These are phyloP conservation scores for Ganoderma leucocontextum DNA, from an alignment of 1,284 basidiomycete species.

Conservation along the genomic window DNA sequence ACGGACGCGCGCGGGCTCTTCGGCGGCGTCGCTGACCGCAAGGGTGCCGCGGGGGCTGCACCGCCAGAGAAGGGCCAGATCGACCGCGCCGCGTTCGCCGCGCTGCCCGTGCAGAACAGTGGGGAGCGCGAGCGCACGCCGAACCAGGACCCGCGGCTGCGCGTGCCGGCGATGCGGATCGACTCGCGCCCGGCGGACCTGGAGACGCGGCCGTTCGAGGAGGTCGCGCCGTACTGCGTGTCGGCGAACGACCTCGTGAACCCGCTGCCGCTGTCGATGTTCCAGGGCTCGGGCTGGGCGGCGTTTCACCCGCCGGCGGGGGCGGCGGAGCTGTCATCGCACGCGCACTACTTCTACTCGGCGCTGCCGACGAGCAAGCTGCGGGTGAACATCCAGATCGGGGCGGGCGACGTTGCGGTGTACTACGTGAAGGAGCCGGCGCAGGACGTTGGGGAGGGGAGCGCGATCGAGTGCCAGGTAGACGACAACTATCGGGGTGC, in stretches of 20 bases:
- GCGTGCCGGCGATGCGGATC: constrained; percentile 79
- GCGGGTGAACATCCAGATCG: constrained; percentile 77
- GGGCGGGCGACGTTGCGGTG: constrained; percentile 81
- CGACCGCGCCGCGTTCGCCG: constrained; percentile 33
- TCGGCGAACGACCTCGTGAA: constrained; percentile 95
- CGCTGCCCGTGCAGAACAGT: constrained; percentile 32
- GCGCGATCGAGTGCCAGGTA: constrained; percentile 85
- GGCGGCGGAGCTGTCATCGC: constrained; percentile 54
- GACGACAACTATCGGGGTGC: constrained; percentile 78
- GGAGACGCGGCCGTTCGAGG: constrained; percentile 69
- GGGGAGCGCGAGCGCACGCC: constrained; percentile 24
- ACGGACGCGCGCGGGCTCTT: constrained; percentile 68
- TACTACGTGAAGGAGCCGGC: constrained; percentile 78
- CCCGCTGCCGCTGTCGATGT: constrained; percentile 88
- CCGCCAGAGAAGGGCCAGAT: constrained; percentile 33
- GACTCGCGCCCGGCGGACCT: constrained; percentile 70
- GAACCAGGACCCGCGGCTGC: constrained; percentile 49
- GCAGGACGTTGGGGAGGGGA: constrained; percentile 59
- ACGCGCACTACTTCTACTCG: constrained; percentile 89
- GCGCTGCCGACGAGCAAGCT: constrained; percentile 80
- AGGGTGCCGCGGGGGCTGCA: constrained; percentile 54
- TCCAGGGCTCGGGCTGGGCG: constrained; percentile 91
- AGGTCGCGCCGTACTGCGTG: constrained; percentile 89
- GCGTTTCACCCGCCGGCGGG: constrained; percentile 72
- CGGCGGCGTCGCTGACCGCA: constrained; percentile 76